These are phyloP conservation scores for Pichia exigua DNA, from an alignment of 805 yeast genomes.

Conservation along the genomic window DNA sequence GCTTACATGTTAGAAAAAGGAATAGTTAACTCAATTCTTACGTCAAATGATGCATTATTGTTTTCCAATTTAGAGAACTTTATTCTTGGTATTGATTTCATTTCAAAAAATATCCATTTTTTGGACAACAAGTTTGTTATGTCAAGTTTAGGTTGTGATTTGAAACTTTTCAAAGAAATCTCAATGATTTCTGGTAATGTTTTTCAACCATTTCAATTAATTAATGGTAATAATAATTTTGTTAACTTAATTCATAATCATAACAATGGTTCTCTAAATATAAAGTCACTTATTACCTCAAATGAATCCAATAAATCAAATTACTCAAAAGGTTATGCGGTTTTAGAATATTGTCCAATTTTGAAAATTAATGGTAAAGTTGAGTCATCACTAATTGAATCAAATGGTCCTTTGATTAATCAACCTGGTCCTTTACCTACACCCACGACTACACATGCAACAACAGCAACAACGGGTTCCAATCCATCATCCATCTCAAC, in stretches of 20 bases:
- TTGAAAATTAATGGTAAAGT: constrained; percentile 62
- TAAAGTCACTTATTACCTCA: neutral
- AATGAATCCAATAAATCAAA: constrained; percentile 25
- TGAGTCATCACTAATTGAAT: constrained; percentile 36
- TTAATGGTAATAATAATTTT: constrained; percentile 15
- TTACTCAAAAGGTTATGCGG: constrained; percentile 61
- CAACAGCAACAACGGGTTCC: too few relatives aligned
- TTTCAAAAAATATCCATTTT: constrained; percentile 55
- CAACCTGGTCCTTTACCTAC: constrained; percentile 13
- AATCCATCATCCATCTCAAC: neutral
- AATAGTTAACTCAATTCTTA: constrained; percentile 68
- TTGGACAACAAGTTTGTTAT: constrained; percentile 53
- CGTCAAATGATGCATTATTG: constrained; percentile 74
- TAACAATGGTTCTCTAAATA: neutral
- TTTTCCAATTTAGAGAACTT: constrained; percentile 55
- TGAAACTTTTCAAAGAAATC: constrained; percentile 66
- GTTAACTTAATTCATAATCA: neutral
- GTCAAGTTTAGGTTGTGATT: constrained; percentile 49
- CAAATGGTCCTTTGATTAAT: constrained; percentile 15
- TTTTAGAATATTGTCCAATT: constrained; percentile 68
- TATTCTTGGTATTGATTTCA: constrained; percentile 64
- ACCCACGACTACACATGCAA: neutral
- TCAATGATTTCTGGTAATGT: constrained; percentile 74
- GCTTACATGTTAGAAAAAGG: constrained; percentile 54
- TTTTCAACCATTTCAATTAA: constrained; percentile 58